Conservation (phyloP, 805 yeast genomes). For the Candida krabiensis region DNA sequence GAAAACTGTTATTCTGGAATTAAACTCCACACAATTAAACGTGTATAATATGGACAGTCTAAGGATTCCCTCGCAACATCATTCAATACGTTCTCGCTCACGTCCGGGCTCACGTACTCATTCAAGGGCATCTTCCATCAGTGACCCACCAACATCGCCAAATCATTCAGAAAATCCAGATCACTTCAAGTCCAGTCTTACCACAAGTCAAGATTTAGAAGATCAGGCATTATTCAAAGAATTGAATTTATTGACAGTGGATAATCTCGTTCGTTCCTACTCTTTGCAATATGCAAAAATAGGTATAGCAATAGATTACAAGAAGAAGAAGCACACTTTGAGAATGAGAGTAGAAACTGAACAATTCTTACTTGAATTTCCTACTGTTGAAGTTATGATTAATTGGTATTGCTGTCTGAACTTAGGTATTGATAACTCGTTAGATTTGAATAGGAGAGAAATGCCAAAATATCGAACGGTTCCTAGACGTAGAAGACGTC, state of each 20-base stretch:
- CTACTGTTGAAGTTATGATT: constrained; percentile 63
- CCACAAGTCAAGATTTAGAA: constrained; percentile 29
- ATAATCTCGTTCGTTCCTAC: constrained; percentile 57
- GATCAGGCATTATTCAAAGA: constrained; percentile 21
- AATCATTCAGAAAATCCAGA: constrained; percentile 7
- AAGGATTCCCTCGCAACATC: constrained; percentile 5
- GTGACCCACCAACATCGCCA: constrained; percentile 2
- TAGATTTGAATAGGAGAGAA: constrained; percentile 71
- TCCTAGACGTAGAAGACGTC: constrained; percentile 65
- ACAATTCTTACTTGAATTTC: constrained; percentile 71
- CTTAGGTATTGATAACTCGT: constrained; percentile 75
- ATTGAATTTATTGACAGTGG: constrained; percentile 29
- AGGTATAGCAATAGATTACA: constrained; percentile 86
- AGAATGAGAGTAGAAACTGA: constrained; percentile 81
- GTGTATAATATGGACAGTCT: constrained; percentile 48
- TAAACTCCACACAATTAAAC: constrained; percentile 85
- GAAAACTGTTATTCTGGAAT: constrained; percentile 66
- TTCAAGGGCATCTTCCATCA: background rate
- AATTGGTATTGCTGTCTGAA: constrained; percentile 75
- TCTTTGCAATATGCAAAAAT: constrained; percentile 81
- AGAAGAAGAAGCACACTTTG: constrained; percentile 64
- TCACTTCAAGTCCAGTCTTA: constrained; percentile 27
- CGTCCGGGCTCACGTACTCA: constrained; percentile 2
- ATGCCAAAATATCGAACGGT: constrained; percentile 78
- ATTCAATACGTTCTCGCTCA: background rate